Conservation (phyloP, 768 basidiomycete species). For the Lactarius sanguifluus region DNA sequence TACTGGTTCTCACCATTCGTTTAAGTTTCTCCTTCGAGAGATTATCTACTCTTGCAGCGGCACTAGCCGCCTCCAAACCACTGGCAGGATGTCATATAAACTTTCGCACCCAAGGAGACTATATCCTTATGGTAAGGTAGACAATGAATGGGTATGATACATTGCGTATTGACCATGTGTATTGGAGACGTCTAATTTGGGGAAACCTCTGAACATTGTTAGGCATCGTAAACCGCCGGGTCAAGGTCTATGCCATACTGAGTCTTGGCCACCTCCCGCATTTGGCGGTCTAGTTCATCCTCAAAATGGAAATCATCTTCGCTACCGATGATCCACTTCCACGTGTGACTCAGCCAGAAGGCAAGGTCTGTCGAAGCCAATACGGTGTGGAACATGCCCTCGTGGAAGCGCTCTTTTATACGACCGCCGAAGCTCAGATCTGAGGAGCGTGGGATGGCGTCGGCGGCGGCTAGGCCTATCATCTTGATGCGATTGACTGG, state of each 20-base stretch:
- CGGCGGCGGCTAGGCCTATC: constrained; percentile 79
- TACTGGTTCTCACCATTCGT: too few species aligned
- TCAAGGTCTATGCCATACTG: constrained; percentile 25
- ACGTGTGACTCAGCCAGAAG: constrained; percentile 52
- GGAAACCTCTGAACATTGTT: not conserved
- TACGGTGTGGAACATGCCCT: constrained; percentile 61
- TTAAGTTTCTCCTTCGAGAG: not conserved
- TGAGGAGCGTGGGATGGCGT: constrained; percentile 52
- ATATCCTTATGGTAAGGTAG: not conserved
- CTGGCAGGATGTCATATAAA: not conserved
- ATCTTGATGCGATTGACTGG: constrained; percentile 92
- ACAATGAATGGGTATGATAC: not conserved
- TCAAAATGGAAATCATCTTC: not conserved
- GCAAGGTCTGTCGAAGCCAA: constrained; percentile 69
- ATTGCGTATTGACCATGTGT: not conserved
- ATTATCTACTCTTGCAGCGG: not conserved
- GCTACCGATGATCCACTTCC: constrained; percentile 22
- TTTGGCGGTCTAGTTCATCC: constrained; percentile 25
- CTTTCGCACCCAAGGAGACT: not conserved
- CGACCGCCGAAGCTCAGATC: constrained; percentile 45
- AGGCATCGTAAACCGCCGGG: constrained; percentile 17
- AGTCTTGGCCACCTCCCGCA: constrained; percentile 20
- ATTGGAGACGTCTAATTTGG: not conserved
- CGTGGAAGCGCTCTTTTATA: constrained; percentile 53
- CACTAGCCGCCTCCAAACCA: not conserved